These are phyloP conservation scores for Suhomyces taliae DNA, from an alignment of 1,139 yeast genomes.

Conservation along the genomic window DNA sequence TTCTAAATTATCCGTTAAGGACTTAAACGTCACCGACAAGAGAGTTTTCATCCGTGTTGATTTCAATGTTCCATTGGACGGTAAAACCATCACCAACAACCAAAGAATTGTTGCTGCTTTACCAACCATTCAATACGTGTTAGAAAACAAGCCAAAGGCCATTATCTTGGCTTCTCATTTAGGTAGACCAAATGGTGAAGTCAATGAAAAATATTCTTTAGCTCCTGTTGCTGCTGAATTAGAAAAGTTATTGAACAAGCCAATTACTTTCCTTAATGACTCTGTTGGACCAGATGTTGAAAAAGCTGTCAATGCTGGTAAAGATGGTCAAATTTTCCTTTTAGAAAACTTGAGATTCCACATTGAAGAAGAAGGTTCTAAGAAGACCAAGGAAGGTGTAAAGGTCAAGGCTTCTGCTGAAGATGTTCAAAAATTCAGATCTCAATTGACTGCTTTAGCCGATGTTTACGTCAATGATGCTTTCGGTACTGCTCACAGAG, in stretches of 20 bases:
- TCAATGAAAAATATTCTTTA: conserved; percentile 77
- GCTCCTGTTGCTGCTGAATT: conserved; percentile 91
- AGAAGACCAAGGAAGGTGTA: conserved; percentile 72
- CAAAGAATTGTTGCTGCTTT: conserved; percentile 98
- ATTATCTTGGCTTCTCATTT: conserved; percentile 91
- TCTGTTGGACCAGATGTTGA: conserved; percentile 89
- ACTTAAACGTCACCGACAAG: conserved; percentile 80
- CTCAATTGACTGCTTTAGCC: conserved; percentile 81
- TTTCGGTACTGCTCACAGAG: conserved; percentile 98
- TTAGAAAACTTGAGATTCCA: conserved; percentile 97
- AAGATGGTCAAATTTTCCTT: conserved; percentile 71
- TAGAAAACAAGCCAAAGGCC: conserved; percentile 85
- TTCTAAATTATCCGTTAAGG: conserved; percentile 87
- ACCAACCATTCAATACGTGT: conserved; percentile 92
- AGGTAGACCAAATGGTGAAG: conserved; percentile 97
- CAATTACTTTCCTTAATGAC: conserved; percentile 79
- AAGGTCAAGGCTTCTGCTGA: conserved; percentile 87
- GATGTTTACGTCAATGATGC: conserved; percentile 97
- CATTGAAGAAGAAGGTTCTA: conserved; percentile 91
- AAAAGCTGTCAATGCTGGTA: conserved; percentile 66
- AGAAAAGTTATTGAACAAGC: conserved; percentile 61
- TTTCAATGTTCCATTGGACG: conserved; percentile 97
- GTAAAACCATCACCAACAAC: conserved; percentile 93
- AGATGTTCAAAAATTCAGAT: conserved; percentile 81
- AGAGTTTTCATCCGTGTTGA: conserved; percentile 96